Evolutionary conservation across 192 early-diverging fungal species (phyloP).

Genomic region (Linnemannia elongata): DNA sequence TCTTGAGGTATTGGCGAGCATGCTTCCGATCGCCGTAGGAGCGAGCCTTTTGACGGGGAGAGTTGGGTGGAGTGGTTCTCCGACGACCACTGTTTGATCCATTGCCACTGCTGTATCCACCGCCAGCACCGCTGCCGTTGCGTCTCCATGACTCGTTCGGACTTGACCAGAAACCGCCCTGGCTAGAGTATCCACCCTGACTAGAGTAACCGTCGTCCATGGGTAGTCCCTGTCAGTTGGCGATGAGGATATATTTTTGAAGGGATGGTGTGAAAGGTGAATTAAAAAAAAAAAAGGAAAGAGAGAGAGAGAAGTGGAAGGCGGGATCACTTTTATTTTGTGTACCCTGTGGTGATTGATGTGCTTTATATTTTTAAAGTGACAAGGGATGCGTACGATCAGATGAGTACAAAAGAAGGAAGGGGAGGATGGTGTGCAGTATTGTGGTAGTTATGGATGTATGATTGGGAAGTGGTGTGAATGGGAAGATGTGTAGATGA

Average conservation of each 20-base stretch:
- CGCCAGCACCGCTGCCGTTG: not conserved
- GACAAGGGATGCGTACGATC: not conserved
- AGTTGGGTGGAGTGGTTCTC: slow-evolving; percentile 38
- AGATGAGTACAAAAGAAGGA: not conserved
- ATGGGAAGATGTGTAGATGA: not conserved
- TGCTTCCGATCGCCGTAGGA: slow-evolving; percentile 46
- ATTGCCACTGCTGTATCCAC: slow-evolving; percentile 34
- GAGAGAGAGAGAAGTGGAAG: not conserved
- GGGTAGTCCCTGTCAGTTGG: slow-evolving; percentile 20
- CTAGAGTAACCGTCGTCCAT: slow-evolving; percentile 58
- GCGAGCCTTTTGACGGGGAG: slow-evolving; percentile 37
- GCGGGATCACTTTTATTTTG: not conserved
- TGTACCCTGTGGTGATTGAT: not conserved
- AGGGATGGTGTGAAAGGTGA: slow-evolving; percentile 1
- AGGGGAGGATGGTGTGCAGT: not conserved
- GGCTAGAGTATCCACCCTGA: slow-evolving; percentile 52
- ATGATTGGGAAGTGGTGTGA: not conserved
- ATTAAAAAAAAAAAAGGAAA: too few species aligned
- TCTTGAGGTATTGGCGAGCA: slow-evolving; percentile 56
- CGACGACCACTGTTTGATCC: slow-evolving; percentile 24
- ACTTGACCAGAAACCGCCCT: slow-evolving; percentile 50
- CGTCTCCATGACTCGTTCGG: slow-evolving; percentile 33
- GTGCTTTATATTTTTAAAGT: not conserved
- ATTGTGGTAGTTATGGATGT: not conserved
- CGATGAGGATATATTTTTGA: not conserved